Percentiles rank a stretch among this genome's conserved stretches.
phyloP scores from a whole-genome alignment of 768 basidiomycete genomes.

The Boletus tomentosulus region DNA sequence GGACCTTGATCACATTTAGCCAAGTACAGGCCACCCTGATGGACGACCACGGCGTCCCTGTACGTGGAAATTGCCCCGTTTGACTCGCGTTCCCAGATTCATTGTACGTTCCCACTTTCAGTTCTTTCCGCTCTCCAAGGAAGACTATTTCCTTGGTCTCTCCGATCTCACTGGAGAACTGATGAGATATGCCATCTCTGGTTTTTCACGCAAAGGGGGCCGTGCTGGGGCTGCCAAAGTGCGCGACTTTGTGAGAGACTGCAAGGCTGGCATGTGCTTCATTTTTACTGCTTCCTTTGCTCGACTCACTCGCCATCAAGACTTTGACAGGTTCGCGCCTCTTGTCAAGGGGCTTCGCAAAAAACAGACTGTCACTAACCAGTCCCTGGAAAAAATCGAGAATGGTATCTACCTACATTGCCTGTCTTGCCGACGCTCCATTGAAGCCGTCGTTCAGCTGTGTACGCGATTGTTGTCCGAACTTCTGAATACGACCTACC shows the following conservation, averaged over 20 bases:
- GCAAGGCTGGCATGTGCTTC: constrained; percentile 56
- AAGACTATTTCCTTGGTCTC: constrained; percentile 89
- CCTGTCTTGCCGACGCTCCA: neutral
- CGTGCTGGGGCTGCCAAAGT: constrained; percentile 58
- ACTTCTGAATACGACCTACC: constrained; percentile 71
- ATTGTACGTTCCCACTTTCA: constrained; percentile 28
- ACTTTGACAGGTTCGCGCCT: constrained; percentile 75
- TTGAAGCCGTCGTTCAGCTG: constrained; percentile 41
- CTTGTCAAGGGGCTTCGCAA: constrained; percentile 70
- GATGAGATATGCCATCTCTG: constrained; percentile 92
- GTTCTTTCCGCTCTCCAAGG: constrained; percentile 72
- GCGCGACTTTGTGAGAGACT: constrained; percentile 67
- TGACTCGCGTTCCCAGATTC: constrained; percentile 2
- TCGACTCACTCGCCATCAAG: constrained; percentile 33
- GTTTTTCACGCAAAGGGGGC: constrained; percentile 64
- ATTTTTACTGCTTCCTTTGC: neutral
- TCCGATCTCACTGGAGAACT: constrained; percentile 96
- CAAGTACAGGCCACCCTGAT: constrained; percentile 64
- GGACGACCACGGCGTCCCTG: constrained; percentile 58
- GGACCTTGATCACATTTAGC: constrained; percentile 59
- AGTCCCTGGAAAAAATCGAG: constrained; percentile 95
- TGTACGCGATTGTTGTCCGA: constrained; percentile 68
- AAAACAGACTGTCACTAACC: constrained; percentile 82
- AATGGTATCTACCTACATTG: constrained; percentile 49
- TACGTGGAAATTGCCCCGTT: constrained; percentile 36